These are phyloP conservation scores for Cadophora gregata DNA, from an alignment of 2,329 filamentous ascomycete species.

Conservation along the genomic window DNA sequence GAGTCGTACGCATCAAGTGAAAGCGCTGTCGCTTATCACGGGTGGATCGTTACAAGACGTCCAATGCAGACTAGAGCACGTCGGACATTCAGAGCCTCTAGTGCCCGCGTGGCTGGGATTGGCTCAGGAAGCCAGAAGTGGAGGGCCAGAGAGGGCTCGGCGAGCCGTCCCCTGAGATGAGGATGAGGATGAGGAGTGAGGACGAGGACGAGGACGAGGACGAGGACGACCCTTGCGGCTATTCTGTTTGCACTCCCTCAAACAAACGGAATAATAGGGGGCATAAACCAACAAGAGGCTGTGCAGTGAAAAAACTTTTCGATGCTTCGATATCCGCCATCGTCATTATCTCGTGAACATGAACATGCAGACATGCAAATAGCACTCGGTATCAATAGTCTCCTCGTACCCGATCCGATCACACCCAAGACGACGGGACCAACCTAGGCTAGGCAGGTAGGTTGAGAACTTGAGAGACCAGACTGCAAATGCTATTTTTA, in stretches of 20 bases:
- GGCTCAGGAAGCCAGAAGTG: not conserved
- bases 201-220: not conserved
- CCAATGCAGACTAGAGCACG: slow-evolving; percentile 7
- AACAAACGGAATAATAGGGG: slow-evolving; percentile 3
- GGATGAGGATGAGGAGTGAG: no score
- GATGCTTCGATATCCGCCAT: not conserved
- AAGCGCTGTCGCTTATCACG: not conserved
- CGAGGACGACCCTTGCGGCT: not conserved
- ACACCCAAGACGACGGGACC: not conserved
- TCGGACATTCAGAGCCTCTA: slow-evolving; percentile 1
- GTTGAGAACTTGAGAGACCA: slow-evolving; percentile 12
- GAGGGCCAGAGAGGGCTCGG: not conserved
- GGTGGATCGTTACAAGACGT: slow-evolving; percentile 3
- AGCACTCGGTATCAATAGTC: not conserved
- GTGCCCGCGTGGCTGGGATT: slow-evolving; percentile 10
- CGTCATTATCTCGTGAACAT: slow-evolving; percentile 1
- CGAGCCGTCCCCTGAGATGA: not conserved
- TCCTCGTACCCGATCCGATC: not conserved
- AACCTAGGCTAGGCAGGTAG: no score
- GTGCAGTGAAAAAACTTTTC: not conserved
- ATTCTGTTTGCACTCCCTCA: slow-evolving; percentile 6
- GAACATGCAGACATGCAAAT: not conserved
- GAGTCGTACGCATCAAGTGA: not conserved
- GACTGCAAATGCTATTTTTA: slow-evolving; percentile 8
- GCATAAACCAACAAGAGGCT: slow-evolving; percentile 13